phyloP scores from a whole-genome alignment of 257 asterid genomes.

The Plantago major region DNA sequence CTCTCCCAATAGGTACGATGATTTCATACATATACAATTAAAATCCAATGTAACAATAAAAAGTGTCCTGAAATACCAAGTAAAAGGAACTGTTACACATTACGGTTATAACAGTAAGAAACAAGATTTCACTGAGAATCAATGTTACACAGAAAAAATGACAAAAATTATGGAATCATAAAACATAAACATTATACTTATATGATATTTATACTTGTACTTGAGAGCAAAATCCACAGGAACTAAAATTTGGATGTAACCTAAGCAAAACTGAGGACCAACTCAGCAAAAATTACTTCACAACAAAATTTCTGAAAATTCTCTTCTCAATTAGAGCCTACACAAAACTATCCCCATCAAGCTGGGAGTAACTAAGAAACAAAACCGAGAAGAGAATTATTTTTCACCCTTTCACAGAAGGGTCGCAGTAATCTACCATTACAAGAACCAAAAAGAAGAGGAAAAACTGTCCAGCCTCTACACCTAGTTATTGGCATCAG shows the following conservation, averaged over 20 bases:
- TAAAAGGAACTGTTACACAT: too few relatives aligned
- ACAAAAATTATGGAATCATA: too few relatives aligned
- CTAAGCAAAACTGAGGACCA: slow-evolving; percentile 19
- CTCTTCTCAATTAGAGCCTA: slow-evolving; percentile 29
- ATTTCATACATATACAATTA: too few relatives aligned
- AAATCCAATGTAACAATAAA: too few relatives aligned
- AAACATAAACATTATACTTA: too few relatives aligned
- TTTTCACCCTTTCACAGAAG: slow-evolving; percentile 21
- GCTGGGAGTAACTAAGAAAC: slow-evolving; percentile 17
- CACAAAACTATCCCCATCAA: slow-evolving; percentile 2
- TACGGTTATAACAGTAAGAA: too few relatives aligned
- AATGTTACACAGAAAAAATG: too few relatives aligned
- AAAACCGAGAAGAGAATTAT: slow-evolving; percentile 35
- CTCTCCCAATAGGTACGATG: too few relatives aligned
- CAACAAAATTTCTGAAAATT: slow-evolving; percentile 28
- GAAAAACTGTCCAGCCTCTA: slow-evolving; percentile 29
- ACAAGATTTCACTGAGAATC: too few relatives aligned
- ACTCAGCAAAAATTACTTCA: slow-evolving; percentile 32
- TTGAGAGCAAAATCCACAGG: too few relatives aligned
- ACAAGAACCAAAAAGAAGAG: background rate
- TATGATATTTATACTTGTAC: too few relatives aligned
- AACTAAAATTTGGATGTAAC: background rate
- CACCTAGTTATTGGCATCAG: slow-evolving; percentile 25
- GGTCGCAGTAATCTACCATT: slow-evolving; percentile 19
- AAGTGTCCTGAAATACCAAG: too few relatives aligned